These are phyloP conservation scores for Lactifluus rugatus DNA, from an alignment of 768 basidiomycete genomes.

Conservation along the genomic window DNA sequence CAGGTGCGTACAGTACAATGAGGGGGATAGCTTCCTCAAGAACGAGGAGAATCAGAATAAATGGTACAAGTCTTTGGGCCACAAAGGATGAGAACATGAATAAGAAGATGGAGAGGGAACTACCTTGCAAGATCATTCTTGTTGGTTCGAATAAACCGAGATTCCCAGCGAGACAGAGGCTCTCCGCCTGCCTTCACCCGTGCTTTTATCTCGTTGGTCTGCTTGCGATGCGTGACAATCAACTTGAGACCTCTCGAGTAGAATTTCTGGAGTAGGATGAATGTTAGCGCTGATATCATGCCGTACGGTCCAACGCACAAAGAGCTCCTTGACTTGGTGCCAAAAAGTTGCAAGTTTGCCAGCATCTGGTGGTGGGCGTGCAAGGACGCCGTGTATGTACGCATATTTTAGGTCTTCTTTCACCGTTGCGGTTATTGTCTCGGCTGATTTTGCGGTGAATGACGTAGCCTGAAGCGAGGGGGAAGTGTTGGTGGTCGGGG, in stretches of 20 bases:
- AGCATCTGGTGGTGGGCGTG: conserved; percentile 54
- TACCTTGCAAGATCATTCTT: conserved; percentile 65
- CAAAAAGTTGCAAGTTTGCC: conserved; percentile 42
- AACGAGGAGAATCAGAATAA: conserved; percentile 60
- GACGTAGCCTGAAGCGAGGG: conserved; percentile 18
- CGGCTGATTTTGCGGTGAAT: conserved; percentile 7
- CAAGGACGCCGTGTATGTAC: conserved; percentile 55
- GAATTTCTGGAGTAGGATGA: conserved; percentile 47
- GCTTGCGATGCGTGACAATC: conserved; percentile 51
- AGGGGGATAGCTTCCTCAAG: conserved; percentile 78
- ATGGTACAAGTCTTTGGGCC: conserved; percentile 57
- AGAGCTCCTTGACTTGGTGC: conserved; percentile 40
- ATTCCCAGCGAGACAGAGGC: conserved; percentile 57
- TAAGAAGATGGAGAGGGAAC: conserved; percentile 12
- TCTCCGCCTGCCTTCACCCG: conserved; percentile 52
- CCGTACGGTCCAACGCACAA: conserved; percentile 27
- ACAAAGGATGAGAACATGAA: conserved; percentile 8
- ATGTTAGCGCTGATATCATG: not conserved
- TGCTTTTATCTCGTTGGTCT: conserved; percentile 42
- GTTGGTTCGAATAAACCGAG: conserved; percentile 57
- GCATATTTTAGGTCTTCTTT: conserved; percentile 59
- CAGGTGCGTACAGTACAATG: conserved; percentile 77
- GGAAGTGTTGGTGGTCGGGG: conserved; percentile 15
- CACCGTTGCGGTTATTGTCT: conserved; percentile 38
- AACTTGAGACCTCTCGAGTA: conserved; percentile 70